Conservation (phyloP, 208 protist genomes). For the Angomonas deanei region DNA sequence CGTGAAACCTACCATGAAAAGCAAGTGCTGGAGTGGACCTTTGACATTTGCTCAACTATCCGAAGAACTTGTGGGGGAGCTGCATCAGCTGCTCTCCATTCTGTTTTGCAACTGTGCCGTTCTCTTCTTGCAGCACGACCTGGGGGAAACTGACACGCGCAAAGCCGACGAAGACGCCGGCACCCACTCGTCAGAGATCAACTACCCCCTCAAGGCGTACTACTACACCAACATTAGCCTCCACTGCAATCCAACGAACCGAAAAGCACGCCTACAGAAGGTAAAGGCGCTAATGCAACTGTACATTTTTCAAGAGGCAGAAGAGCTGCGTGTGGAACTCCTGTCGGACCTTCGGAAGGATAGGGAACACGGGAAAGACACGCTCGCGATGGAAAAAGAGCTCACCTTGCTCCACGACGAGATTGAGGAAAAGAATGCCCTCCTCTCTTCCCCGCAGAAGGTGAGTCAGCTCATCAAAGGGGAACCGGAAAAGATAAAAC, state of each 20-base stretch:
- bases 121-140: neutral
- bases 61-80: neutral
- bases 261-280: neutral
- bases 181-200: neutral
- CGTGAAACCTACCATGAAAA: neutral
- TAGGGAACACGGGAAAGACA: neutral
- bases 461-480: neutral
- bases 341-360: neutral
- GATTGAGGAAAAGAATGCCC: neutral
- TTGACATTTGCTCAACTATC: neutral
- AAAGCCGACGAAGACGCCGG: neutral
- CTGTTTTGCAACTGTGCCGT: neutral
- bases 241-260: constrained; percentile 2
- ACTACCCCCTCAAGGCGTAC: constrained; percentile 1
- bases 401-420: neutral
- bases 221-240: constrained; percentile 10
- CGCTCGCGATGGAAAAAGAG: neutral
- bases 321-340: neutral
- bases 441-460: neutral
- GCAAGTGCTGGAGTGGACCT: neutral
- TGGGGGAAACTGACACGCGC: neutral
- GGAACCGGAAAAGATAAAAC: neutral
- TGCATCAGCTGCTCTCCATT: neutral
- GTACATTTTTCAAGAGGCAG: constrained; percentile 3
- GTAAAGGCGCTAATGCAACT: neutral